phyloP scores from a whole-genome alignment of 176 grass and related monocot genomes.

The Metroxylon sagu region DNA sequence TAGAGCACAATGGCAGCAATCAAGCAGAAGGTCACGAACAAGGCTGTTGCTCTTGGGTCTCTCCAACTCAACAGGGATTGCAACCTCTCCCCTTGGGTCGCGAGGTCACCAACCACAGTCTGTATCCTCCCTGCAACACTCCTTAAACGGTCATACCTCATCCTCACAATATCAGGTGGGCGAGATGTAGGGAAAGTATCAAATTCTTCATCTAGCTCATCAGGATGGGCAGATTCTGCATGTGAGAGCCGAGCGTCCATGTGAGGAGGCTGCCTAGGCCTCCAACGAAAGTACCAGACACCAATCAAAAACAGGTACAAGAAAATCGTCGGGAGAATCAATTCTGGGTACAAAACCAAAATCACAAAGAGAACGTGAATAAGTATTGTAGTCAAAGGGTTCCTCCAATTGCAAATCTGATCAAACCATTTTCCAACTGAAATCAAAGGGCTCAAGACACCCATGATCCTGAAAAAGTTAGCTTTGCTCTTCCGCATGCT shows the following conservation, averaged over 20 bases:
- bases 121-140: conserved; percentile 53
- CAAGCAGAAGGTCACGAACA: conserved; percentile 56
- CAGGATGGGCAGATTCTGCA: conserved; percentile 38
- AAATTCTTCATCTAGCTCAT: conserved; percentile 63
- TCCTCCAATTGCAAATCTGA: conserved; percentile 65
- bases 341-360: conserved; percentile 51
- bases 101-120: conserved; percentile 53
- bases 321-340: conserved; percentile 62
- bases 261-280: conserved; percentile 49
- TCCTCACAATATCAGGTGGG: conserved; percentile 32
- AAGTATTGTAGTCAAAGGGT: conserved; percentile 46
- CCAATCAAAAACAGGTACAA: conserved; percentile 62
- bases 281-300: conserved; percentile 61
- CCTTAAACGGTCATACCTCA: conserved; percentile 47
- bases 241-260: conserved; percentile 62
- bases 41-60: conserved; percentile 39
- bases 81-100: conserved; percentile 58
- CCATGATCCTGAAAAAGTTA: conserved; percentile 58
- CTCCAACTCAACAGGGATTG: conserved; percentile 61
- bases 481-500: conserved; percentile 77
- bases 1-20: conserved; percentile 45
- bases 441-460: conserved; percentile 41
- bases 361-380: conserved; percentile 62
- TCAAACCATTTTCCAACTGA: conserved; percentile 41
- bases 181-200: conserved; percentile 56